Evolutionary conservation across 1,284 basidiomycete genomes (phyloP).

Genomic region (Ceratobasidium papillatum): DNA sequence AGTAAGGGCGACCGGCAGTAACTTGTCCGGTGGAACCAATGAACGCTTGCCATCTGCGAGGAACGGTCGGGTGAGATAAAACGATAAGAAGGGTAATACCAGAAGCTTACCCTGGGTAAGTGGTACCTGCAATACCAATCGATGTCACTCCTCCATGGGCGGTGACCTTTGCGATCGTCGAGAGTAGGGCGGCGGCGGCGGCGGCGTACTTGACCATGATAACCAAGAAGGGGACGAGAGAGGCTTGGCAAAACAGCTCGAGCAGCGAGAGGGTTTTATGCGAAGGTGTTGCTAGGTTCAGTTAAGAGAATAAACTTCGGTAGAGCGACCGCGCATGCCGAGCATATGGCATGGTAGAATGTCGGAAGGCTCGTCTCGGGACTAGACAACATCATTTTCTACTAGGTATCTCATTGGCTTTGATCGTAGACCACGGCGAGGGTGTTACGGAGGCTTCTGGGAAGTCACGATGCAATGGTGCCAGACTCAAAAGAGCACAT

Average conservation of each 20-base stretch:
- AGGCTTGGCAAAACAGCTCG: background rate
- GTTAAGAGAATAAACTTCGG: background rate
- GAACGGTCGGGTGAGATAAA: background rate
- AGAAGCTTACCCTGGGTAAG: conserved; percentile 17
- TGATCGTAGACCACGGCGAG: background rate
- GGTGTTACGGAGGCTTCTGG: background rate
- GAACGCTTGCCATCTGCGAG: conserved; percentile 37
- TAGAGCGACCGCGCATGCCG: background rate
- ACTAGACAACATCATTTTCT: background rate
- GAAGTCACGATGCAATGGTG: background rate
- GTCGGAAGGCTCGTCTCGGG: background rate
- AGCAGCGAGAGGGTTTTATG: background rate
- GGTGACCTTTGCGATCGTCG: background rate
- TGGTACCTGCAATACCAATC: conserved; percentile 12
- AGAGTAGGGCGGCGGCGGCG: conserved; percentile 8
- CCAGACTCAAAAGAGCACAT: background rate
- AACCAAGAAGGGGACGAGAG: background rate
- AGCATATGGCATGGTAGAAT: conserved; percentile 17
- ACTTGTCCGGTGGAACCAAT: conserved; percentile 28
- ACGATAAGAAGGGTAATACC: too few species aligned
- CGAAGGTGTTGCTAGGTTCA: background rate
- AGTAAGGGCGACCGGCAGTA: conserved; percentile 43
- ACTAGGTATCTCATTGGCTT: background rate
- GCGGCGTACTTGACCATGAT: background rate
- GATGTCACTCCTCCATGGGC: conserved; percentile 28